Percentiles rank a stretch among this genome's conserved stretches.
These are phyloP conservation scores for Diaporthe velutina DNA, from an alignment of 2,329 filamentous ascomycete species.

Conservation along the genomic window DNA sequence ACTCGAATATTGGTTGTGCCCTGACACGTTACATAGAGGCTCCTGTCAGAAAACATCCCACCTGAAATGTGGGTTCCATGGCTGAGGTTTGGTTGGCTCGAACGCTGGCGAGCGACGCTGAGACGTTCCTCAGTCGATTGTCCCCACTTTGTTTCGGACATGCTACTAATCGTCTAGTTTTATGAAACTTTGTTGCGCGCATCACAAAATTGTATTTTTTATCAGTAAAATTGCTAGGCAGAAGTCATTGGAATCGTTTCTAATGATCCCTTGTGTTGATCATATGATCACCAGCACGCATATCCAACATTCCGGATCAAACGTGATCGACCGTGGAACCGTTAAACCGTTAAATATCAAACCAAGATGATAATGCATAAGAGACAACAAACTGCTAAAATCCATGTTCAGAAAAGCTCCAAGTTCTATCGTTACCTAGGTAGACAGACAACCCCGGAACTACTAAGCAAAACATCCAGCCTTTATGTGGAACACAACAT, in stretches of 20 bases:
- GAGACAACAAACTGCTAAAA: no score
- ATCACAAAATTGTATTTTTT: background rate
- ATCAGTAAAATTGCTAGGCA: no score
- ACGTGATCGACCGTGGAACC: background rate
- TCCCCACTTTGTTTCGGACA: background rate
- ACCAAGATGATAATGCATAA: no score
- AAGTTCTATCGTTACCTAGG: no score
- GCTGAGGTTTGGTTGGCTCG: background rate
- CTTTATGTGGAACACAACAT: no score
- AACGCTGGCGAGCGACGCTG: conserved; percentile 7
- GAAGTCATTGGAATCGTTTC: background rate
- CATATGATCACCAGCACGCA: rapidly evolving
- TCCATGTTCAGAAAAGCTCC: no score
- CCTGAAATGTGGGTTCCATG: background rate
- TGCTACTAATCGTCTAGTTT: background rate
- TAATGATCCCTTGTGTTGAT: background rate
- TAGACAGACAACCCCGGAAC: no score
- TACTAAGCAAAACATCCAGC: no score
- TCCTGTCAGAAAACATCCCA: conserved; percentile 10
- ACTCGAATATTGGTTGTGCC: background rate
- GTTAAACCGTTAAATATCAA: no score
- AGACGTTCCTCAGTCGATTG: background rate
- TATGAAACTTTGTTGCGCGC: background rate
- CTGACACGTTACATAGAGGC: background rate
- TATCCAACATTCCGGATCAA: background rate